A percentile compares a stretch with the other conserved stretches of the same genome.
phyloP scores from a whole-genome alignment of 352 stramenopile genomes.

The Phytophthora crassamura region DNA sequence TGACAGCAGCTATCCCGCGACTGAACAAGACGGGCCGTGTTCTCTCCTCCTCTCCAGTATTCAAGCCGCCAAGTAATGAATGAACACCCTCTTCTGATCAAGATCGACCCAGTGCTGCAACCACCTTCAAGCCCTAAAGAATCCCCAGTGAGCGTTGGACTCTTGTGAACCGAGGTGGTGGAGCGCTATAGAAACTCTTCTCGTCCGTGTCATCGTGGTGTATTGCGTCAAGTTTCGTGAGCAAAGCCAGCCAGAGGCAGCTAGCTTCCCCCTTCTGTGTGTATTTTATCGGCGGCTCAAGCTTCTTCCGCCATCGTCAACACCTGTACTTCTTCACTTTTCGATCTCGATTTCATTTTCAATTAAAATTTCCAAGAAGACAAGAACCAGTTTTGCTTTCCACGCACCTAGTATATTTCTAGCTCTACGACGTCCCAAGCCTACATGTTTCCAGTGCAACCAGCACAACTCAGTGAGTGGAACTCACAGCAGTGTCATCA shows the following conservation, averaged over 20 bases:
- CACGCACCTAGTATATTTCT: slow-evolving; percentile 15
- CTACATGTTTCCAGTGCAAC: background rate
- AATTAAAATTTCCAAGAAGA: slow-evolving; percentile 34
- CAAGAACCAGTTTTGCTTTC: slow-evolving; percentile 36
- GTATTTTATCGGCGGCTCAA: slow-evolving; percentile 48
- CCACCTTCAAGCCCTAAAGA: background rate
- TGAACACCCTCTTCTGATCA: slow-evolving; percentile 31
- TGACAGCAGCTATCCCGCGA: slow-evolving; percentile 36
- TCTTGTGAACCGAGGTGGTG: slow-evolving; percentile 25
- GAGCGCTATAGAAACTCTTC: slow-evolving; percentile 40
- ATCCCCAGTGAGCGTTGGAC: slow-evolving; percentile 21
- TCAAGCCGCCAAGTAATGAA: slow-evolving; percentile 29
- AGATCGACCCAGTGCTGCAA: slow-evolving; percentile 23
- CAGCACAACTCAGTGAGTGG: too few relatives aligned
- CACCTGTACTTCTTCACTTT: slow-evolving; percentile 42
- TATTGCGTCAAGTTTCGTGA: slow-evolving; percentile 47
- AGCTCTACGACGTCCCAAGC: slow-evolving; percentile 9
- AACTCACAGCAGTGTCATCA: too few relatives aligned
- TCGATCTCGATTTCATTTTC: slow-evolving; percentile 11
- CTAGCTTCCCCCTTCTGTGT: slow-evolving; percentile 40
- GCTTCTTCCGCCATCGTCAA: slow-evolving; percentile 31
- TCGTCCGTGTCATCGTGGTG: slow-evolving; percentile 41
- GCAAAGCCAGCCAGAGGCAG: slow-evolving; percentile 36
- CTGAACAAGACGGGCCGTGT: slow-evolving; percentile 32
- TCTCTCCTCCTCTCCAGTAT: slow-evolving; percentile 25